Conservation (phyloP, 768 basidiomycete species). For the Naematelia encephala region DNA sequence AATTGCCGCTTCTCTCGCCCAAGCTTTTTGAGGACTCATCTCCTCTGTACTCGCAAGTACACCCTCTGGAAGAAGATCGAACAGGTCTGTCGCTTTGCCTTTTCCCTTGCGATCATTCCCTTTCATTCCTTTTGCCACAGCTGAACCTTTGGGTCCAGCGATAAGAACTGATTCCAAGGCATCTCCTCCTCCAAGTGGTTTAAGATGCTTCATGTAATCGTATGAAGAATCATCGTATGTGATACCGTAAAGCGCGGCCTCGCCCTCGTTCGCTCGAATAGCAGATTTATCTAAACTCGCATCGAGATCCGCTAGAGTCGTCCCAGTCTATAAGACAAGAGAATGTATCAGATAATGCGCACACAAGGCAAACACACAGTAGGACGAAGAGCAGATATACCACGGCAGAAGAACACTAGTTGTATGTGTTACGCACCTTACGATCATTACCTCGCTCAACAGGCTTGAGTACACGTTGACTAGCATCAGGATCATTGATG, state of each 20-base stretch:
- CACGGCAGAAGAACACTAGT: neutral
- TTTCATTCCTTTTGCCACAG: conserved; percentile 39
- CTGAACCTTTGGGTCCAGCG: conserved; percentile 38
- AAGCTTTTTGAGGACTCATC: conserved; percentile 56
- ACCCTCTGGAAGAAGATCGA: conserved; percentile 24
- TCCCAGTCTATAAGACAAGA: conserved; percentile 53
- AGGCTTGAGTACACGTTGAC: conserved; percentile 80
- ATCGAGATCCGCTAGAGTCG: conserved; percentile 78
- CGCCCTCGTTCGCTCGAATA: conserved; percentile 64
- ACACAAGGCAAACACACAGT: too few species aligned
- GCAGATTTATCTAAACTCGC: conserved; percentile 54
- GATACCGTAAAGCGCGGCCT: conserved; percentile 83
- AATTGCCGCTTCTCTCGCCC: conserved; percentile 65
- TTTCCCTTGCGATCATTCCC: conserved; percentile 50
- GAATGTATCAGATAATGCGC: neutral
- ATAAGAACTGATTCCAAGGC: conserved; percentile 56
- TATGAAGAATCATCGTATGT: conserved; percentile 95
- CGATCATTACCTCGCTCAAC: conserved; percentile 67
- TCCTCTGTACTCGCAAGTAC: conserved; percentile 61
- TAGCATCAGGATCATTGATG: conserved; percentile 86
- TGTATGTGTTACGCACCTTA: conserved; percentile 26
- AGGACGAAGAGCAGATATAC: too few species aligned
- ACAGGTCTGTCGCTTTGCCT: conserved; percentile 53
- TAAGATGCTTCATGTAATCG: conserved; percentile 97
- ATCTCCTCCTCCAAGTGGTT: conserved; percentile 69